Evolutionary conservation across 2,329 filamentous ascomycete species (phyloP), one percentile per base, ranked within the genome.

Genomic region (Colletotrichum sansevieriae): DNA sequence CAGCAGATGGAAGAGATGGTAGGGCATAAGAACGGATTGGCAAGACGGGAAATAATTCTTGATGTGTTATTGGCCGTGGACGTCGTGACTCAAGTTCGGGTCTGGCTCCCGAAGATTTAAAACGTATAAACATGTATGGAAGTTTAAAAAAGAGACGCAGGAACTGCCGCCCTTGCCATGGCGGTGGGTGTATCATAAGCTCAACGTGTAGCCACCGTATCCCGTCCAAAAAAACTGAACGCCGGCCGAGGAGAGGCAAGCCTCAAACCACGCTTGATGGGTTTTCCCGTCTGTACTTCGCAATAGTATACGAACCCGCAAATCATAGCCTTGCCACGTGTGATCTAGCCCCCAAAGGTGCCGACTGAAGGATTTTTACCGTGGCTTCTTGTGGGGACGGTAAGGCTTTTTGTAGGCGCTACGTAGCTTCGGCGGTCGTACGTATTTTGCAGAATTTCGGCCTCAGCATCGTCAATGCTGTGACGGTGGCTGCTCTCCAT

Each of bases 141-240:
- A 66, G 20, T 29, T 4, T 44, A 35, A 33, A 56, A 44, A 46
- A 49, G 15, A 59, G 18, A 47, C 54, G 54, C 65, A 65, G 66
- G 49, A 59, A 60, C 62, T 47, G 41, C 22, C 39, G 54, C 41
- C 39, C 47, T 64, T 10, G 11, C 11, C 43, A 11, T 39, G 57
- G 18, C 11, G n/a, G n/a, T 29, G 65, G 59, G 61, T 65, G 62
- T 65, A 65, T 60, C 55, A 54, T 59, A 54, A 65, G 54, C 61
- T 61, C 39, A 22, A 44, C 57, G 25, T 62, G 57, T 52, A 54
- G 63, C 39, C 56, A 18, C 56, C 57, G 10, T 62, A 55, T 51
- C 51, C 51, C 15, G n/a, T 54, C 58, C 11, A 15, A 22, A 51
- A 52, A 5, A 51, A 13, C 18, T 29, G 8, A 66, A 51, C 51